These are phyloP conservation scores for Paraphaeosphaeria sporulosa DNA, from an alignment of 2,329 filamentous ascomycete genomes.

Conservation along the genomic window DNA sequence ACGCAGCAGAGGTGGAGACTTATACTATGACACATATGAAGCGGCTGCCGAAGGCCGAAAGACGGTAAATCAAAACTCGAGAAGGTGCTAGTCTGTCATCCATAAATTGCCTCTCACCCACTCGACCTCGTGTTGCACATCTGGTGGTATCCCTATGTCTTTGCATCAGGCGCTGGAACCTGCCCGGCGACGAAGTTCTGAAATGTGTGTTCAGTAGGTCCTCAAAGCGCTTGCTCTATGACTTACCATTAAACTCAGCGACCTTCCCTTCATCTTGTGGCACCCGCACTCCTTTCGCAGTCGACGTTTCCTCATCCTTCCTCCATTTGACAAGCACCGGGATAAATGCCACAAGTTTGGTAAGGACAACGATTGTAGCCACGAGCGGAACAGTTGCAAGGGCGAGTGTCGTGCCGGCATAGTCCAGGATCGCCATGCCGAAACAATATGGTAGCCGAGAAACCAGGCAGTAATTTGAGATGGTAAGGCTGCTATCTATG, in stretches of 20 bases:
- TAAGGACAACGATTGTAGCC: not conserved
- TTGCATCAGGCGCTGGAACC: too few species aligned
- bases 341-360: not conserved
- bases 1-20: conserved; percentile 10
- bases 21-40: conserved; percentile 17
- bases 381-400: not conserved
- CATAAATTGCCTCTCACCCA: too few species aligned
- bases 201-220: too few species aligned
- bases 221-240: too few species aligned
- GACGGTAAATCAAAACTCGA: conserved; percentile 21
- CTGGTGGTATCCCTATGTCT: too few species aligned
- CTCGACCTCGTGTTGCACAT: too few species aligned
- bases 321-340: not conserved
- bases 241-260: not conserved
- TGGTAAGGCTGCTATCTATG: not conserved
- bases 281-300: not conserved
- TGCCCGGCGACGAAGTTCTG: too few species aligned
- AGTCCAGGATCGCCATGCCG: not conserved
- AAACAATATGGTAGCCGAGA: not conserved
- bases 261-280: not conserved
- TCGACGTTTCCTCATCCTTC: not conserved
- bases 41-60: conserved; percentile 11
- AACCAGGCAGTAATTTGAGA: not conserved
- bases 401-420: not conserved
- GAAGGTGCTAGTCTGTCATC: too few species aligned